phyloP scores from a whole-genome alignment of 805 yeast genomes.

The Schwanniomyces occidentalis region DNA sequence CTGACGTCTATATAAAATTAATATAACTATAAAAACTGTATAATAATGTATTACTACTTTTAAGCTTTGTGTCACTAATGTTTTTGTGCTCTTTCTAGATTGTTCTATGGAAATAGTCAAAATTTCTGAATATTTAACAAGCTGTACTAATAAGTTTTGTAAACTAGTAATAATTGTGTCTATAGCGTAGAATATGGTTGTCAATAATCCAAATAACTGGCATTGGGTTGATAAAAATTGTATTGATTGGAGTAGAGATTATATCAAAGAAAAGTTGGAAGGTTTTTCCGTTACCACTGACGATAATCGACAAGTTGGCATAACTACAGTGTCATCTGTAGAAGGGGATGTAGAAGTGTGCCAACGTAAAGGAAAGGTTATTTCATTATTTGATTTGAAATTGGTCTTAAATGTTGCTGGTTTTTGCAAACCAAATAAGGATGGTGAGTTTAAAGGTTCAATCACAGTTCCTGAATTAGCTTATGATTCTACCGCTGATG shows the following conservation, averaged over 20 bases:
- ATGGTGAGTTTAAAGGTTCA: constrained; percentile 57
- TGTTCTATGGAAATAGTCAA: constrained; percentile 13
- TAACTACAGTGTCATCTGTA: constrained; percentile 53
- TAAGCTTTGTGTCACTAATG: constrained; percentile 1
- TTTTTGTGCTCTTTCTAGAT: constrained; percentile 15
- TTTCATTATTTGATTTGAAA: constrained; percentile 82
- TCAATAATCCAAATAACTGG: constrained; percentile 98
- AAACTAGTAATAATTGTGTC: too few species aligned
- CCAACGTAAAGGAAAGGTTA: constrained; percentile 95
- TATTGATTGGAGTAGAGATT: constrained; percentile 82
- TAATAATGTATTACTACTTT: constrained; percentile 7
- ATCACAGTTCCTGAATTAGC: constrained; percentile 90
- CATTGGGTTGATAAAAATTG: constrained; percentile 99
- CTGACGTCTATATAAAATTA: background rate
- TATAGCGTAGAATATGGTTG: constrained; percentile 61
- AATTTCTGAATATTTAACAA: too few species aligned
- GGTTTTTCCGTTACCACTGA: constrained; percentile 44
- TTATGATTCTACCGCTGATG: constrained; percentile 84
- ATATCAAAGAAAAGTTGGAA: constrained; percentile 62
- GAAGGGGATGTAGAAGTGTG: constrained; percentile 98
- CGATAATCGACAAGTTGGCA: constrained; percentile 29
- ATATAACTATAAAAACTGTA: too few species aligned
- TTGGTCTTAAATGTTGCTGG: constrained; percentile 63
- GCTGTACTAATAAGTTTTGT: too few species aligned
- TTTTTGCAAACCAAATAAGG: constrained; percentile 26